A percentile compares a stretch with the other conserved stretches of the same genome.
phyloP scores from a whole-genome alignment of 1,139 yeast species.

The Taphrina confusa region DNA sequence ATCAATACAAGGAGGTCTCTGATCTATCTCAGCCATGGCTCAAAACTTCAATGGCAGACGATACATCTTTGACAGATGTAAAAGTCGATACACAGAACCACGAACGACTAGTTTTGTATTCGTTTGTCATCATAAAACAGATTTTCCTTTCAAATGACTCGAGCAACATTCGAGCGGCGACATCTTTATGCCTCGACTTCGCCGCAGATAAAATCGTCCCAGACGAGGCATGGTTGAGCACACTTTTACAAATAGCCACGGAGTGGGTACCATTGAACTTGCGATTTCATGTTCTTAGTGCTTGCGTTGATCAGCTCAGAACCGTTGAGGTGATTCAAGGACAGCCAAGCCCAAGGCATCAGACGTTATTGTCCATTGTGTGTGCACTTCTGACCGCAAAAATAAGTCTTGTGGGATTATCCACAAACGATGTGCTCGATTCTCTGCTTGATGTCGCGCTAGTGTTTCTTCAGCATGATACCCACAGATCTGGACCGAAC shows the following conservation, averaged over 20 bases:
- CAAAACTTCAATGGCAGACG: no score
- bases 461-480: constrained; percentile 41
- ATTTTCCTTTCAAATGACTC: constrained; percentile 50
- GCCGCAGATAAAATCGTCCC: constrained; percentile 41
- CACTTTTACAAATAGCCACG: constrained; percentile 64
- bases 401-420: constrained; percentile 82
- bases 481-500: not conserved
- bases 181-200: constrained; percentile 46
- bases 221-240: constrained; percentile 55
- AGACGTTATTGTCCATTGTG: constrained; percentile 55
- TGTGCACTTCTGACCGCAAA: constrained; percentile 67
- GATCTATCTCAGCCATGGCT: no score
- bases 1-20: not conserved
- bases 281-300: constrained; percentile 65
- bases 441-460: constrained; percentile 63
- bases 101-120: not conserved
- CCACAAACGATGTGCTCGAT: constrained; percentile 78
- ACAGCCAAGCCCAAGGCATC: constrained; percentile 43
- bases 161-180: constrained; percentile 47
- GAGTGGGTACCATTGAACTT: constrained; percentile 87
- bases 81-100: not conserved
- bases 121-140: constrained; percentile 45
- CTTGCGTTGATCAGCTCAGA: constrained; percentile 48
- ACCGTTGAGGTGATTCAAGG: constrained; percentile 27
- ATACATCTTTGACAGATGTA: no score